These are phyloP conservation scores for Corymbia citriodora DNA, from an alignment of 441 rosid species.

Conservation along the genomic window DNA sequence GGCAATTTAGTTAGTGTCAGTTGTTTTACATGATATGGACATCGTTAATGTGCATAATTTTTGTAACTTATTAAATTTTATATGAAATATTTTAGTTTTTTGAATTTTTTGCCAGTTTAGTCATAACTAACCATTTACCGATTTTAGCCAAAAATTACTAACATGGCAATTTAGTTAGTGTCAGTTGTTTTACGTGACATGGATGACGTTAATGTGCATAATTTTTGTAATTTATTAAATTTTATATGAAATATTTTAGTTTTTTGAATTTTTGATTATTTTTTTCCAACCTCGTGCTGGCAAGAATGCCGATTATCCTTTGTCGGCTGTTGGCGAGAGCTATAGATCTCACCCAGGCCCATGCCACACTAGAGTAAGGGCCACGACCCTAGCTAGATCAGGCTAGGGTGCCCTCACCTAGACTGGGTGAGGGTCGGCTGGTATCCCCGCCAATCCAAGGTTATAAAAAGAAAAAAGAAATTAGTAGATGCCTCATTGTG, in stretches of 20 bases:
- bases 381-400: too few relatives aligned
- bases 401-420: background rate
- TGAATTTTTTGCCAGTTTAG: background rate
- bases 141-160: too few relatives aligned
- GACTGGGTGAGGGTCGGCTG: fast-evolving
- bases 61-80: too few relatives aligned
- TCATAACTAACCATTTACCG: too few relatives aligned
- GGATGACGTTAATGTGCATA: too few relatives aligned
- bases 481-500: background rate
- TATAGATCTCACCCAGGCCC: background rate
- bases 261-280: background rate
- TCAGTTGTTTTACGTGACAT: background rate
- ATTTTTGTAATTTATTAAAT: too few relatives aligned
- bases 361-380: fast-evolving
- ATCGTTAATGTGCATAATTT: too few relatives aligned
- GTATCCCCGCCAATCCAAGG: background rate
- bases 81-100: too few relatives aligned
- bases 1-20: fast-evolving
- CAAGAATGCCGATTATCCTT: fast-evolving
- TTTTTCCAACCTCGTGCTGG: background rate
- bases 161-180: too few relatives aligned
- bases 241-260: too few relatives aligned
- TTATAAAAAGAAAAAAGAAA: too few relatives aligned
- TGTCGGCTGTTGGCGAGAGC: fast-evolving
- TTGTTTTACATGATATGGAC: too few relatives aligned